These are phyloP conservation scores for Volvox africanus DNA, from an alignment of 139 green algal genomes.

Conservation along the genomic window DNA sequence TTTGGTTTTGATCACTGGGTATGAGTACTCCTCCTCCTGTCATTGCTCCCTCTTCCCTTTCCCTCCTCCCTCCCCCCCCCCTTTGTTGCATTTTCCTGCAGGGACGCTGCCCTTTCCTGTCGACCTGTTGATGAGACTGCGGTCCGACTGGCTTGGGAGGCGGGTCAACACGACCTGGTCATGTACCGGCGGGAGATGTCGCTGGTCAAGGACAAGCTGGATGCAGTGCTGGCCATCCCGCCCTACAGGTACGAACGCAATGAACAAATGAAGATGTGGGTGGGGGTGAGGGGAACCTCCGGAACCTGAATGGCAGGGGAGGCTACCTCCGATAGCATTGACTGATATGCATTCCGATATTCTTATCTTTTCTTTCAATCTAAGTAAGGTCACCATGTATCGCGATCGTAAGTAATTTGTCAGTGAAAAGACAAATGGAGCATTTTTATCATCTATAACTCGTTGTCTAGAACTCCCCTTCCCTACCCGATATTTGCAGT, in stretches of 20 bases:
- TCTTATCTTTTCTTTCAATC: too few species aligned
- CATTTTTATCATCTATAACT: too few species aligned
- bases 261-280: background rate
- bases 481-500: too few species aligned
- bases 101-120: constrained; percentile 55
- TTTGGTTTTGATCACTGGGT: too few species aligned
- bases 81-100: background rate
- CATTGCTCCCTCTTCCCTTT: background rate
- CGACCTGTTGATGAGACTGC: constrained; percentile 17
- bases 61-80: background rate
- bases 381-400: too few species aligned
- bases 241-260: background rate
- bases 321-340: too few species aligned
- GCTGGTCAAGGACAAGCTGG: constrained; percentile 52
- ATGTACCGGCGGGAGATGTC: constrained; percentile 52
- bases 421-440: too few species aligned
- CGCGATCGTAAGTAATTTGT: too few species aligned
- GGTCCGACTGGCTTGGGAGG: constrained; percentile 49
- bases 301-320: too few species aligned
- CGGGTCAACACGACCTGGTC: constrained; percentile 49
- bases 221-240: constrained; percentile 42
- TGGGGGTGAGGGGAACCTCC: background rate
- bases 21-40: background rate
- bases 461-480: too few species aligned
- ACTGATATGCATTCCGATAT: too few species aligned